phyloP scores from a whole-genome alignment of 257 asterid genomes.

The Przewalskia tangutica region DNA sequence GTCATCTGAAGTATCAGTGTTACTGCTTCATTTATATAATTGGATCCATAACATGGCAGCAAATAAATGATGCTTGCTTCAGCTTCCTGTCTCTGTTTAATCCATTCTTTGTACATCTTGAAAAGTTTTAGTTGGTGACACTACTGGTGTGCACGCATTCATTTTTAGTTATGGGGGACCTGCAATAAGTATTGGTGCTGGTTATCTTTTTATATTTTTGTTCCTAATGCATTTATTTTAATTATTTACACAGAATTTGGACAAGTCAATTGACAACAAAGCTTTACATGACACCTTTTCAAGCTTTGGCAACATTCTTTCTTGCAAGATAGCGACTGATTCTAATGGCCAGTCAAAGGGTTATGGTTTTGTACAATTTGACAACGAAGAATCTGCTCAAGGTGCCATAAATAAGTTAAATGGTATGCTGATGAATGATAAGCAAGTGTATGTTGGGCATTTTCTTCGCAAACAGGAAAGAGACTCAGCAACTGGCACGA shows the following conservation, averaged over 20 bases:
- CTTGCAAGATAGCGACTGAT: constrained; percentile 69
- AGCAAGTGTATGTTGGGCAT: constrained; percentile 59
- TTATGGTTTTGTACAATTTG: constrained; percentile 63
- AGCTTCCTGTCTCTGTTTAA: background rate
- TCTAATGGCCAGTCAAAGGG: constrained; percentile 54
- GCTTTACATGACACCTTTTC: constrained; percentile 55
- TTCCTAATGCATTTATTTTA: background rate
- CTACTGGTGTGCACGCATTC: background rate
- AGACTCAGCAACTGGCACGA: constrained; percentile 20
- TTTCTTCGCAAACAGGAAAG: constrained; percentile 66
- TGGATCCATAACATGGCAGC: background rate
- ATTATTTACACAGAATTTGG: constrained; percentile 38
- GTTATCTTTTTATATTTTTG: background rate
- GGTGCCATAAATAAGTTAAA: constrained; percentile 51
- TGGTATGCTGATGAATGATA: constrained; percentile 65
- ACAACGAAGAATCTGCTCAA: constrained; percentile 41
- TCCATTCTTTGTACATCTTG: background rate
- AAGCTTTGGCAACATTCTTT: constrained; percentile 53
- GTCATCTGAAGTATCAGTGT: background rate
- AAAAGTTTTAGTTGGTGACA: background rate
- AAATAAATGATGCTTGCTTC: background rate
- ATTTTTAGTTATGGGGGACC: background rate
- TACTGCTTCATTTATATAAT: background rate
- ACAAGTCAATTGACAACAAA: constrained; percentile 49
- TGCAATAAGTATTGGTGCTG: background rate